These are phyloP conservation scores for Volutella citrinella DNA, from an alignment of 2,329 filamentous ascomycete genomes.

Conservation along the genomic window DNA sequence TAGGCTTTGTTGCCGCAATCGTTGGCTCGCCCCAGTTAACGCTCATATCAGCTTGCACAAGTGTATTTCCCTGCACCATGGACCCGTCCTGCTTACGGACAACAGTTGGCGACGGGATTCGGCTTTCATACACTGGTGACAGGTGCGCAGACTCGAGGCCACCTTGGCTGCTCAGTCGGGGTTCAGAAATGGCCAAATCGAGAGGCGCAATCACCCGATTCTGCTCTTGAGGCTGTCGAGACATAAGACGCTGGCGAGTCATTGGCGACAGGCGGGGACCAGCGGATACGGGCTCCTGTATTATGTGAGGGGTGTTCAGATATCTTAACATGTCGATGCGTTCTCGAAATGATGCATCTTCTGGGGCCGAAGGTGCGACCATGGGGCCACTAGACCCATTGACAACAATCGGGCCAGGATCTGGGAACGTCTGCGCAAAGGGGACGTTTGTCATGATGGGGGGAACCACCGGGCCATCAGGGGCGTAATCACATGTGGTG, in stretches of 20 bases:
- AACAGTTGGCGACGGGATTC: conserved; percentile 67
- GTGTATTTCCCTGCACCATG: conserved; percentile 10
- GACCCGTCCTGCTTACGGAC: conserved; percentile 43
- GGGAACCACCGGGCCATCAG: conserved; percentile 12
- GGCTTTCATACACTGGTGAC: conserved; percentile 71
- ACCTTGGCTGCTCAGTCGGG: conserved; percentile 33
- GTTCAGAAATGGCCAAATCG: conserved; percentile 51
- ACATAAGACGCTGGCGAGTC: conserved; percentile 35
- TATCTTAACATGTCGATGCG: conserved; percentile 40
- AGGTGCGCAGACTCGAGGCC: conserved; percentile 49
- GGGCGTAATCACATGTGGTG: conserved; percentile 10
- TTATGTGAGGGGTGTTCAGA: conserved; percentile 22
- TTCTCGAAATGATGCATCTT: conserved; percentile 41
- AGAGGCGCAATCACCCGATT: conserved; percentile 52
- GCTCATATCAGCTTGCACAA: too few species aligned
- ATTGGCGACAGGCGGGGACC: conserved; percentile 30
- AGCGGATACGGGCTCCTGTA: conserved; percentile 30
- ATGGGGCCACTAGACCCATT: conserved; percentile 31
- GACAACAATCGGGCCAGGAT: conserved; percentile 31
- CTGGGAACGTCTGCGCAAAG: conserved; percentile 16
- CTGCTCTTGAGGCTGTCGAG: conserved; percentile 43
- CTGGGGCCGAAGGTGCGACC: conserved; percentile 19
- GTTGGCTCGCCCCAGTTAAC: too few species aligned
- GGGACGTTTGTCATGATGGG: conserved; percentile 7
- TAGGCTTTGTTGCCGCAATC: conserved; percentile 14